Percentiles rank a stretch among this genome's conserved stretches.
Conservation (phyloP, 495 filamentous ascomycete species). For the Tuber microsphaerosporum region DNA sequence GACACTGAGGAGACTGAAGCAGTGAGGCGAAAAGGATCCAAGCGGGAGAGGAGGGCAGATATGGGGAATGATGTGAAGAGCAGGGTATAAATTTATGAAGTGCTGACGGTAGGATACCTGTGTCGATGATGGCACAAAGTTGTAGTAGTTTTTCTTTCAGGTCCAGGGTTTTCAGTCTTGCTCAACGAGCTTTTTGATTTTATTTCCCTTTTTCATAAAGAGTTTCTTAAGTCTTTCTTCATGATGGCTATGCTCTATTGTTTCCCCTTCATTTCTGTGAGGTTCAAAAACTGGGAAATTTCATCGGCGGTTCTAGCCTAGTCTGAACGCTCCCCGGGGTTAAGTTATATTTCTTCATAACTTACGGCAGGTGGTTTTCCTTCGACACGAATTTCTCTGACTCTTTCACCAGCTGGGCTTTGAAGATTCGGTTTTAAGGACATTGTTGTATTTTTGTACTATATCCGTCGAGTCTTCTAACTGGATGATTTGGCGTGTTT, state of each 20-base stretch:
- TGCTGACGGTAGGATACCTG: not conserved
- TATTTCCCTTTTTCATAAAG: not conserved
- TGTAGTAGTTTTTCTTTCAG: not conserved
- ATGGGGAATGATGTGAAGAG: not conserved
- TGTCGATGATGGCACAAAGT: not conserved
- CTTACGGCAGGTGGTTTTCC: not conserved
- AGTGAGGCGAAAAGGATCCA: not conserved
- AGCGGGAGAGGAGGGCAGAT: not conserved
- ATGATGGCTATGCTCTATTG: not conserved
- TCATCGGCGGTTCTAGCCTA: not conserved
- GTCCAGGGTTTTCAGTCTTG: not conserved
- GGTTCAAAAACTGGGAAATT: not conserved
- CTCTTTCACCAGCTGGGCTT: not conserved
- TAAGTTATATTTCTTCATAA: not conserved
- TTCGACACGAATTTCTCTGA: constrained; percentile 9
- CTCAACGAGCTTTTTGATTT: not conserved
- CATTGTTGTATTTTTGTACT: constrained; percentile 11
- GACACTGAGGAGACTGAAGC: constrained; percentile 10
- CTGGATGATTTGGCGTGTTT: not conserved
- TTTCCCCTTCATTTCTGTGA: not conserved
- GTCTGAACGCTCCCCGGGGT: not conserved
- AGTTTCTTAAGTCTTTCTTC: not conserved
- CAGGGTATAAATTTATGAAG: not conserved
- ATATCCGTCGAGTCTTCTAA: not conserved
- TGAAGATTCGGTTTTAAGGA: not conserved